phyloP scores from a whole-genome alignment of 106 monocot species.

The Dioscorea alata region DNA sequence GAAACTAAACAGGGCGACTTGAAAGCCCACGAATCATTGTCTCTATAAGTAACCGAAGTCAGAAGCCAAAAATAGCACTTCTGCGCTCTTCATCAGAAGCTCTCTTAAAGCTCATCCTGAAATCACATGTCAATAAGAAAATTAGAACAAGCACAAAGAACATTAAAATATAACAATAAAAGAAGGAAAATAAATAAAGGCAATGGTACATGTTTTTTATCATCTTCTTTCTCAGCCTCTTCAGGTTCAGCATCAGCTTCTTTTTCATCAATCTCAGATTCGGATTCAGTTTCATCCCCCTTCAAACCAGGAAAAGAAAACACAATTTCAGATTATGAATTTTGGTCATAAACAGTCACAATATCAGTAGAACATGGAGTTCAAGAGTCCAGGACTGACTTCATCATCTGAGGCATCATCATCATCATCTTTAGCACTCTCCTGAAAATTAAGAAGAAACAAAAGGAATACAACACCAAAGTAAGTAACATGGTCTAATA shows the following conservation, averaged over 20 bases:
- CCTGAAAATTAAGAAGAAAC: not conserved
- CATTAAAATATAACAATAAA: not conserved
- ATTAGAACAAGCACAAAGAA: not conserved
- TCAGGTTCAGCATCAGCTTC: constrained; percentile 3
- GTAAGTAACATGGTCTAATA: no score
- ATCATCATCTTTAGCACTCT: constrained; percentile 17
- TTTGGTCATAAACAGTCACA: not conserved
- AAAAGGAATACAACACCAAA: not conserved
- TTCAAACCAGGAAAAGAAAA: not conserved
- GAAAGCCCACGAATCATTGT: not conserved
- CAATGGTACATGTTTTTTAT: constrained; percentile 11
- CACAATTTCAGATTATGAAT: not conserved
- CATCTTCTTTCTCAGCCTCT: constrained; percentile 6
- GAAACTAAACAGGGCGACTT: not conserved
- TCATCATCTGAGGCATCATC: constrained; percentile 14
- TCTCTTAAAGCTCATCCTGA: constrained; percentile 23
- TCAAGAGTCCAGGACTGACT: constrained; percentile 3
- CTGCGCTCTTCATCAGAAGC: not conserved
- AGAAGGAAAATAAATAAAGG: not conserved
- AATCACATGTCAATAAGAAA: not conserved
- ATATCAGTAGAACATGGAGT: not conserved
- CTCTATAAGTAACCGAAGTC: not conserved
- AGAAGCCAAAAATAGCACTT: constrained; percentile 1
- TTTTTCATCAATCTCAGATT: constrained; percentile 15
- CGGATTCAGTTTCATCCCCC: constrained; percentile 13